Evolutionary conservation across 2,329 filamentous ascomycete species (phyloP), one percentile per base, ranked within the genome.

Genomic region (Bisporella sp.): DNA sequence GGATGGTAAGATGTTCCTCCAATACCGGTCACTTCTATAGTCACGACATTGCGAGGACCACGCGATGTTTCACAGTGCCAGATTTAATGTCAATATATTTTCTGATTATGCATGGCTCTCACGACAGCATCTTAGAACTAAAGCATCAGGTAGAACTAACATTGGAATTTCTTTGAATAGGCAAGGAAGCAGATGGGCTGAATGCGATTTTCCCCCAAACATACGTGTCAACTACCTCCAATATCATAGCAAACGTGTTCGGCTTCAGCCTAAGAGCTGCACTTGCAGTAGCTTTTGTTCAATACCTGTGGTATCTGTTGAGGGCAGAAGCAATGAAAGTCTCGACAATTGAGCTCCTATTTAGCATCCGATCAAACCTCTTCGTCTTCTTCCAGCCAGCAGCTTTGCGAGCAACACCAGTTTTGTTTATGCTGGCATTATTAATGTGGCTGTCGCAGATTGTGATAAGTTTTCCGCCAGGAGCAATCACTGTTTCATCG

Each of bases 281-380:
- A 4, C 35, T 62, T 0, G 48, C 46, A 1, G 28, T 56, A 29
- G 56, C 59, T 11, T 59, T 60, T 37, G 37, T 45, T 5, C 57
- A 62, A 13, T 45, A 59, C 44, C 52, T 62, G 7, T 62, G 57
- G 59, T 47, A 48, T 30, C 49, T 62, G 3, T 21, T 62, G 9
- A 50, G 59, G 21, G 48, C 31, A 2, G 46, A 51, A 12, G 31
- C 54, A 3, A 60, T 62, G 57, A 59, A 54, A 47, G 57, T 62
- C 1, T 62, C 58, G 1, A 60, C 56, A 1, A 59, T 62, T 11
- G 59, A 60, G 30, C 13, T 45, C 5, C 39, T 61, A 8, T 61
- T 58, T 43, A 48, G 13, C 3, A 46, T 61, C 31, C 45, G 54
- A 35, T 46, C 57, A 5, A 60, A 60, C 41, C 47, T 50, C 6